Percentiles rank a stretch among this genome's conserved stretches.
phyloP scores from a whole-genome alignment of 2,329 filamentous ascomycete species.

The Mariannaea sp. region DNA sequence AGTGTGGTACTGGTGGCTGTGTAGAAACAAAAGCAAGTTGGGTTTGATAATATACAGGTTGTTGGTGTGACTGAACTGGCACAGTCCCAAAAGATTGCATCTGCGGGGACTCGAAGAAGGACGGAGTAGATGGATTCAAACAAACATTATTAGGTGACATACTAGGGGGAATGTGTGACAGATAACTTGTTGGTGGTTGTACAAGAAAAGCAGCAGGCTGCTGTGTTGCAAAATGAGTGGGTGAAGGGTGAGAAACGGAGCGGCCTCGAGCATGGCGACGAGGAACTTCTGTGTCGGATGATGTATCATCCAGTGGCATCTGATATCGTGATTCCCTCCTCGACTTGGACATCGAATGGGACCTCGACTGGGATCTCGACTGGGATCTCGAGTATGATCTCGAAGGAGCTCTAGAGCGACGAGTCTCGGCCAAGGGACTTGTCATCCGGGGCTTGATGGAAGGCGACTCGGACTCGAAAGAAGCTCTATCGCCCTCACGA shows the following conservation, averaged over 20 bases:
- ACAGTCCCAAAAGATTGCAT: conserved; percentile 17
- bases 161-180: conserved; percentile 23
- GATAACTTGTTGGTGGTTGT: conserved; percentile 28
- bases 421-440: no score
- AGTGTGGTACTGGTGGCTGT: conserved; percentile 22
- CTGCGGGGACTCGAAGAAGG: conserved; percentile 23
- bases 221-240: conserved; percentile 6
- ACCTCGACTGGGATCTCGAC: neutral
- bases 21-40: conserved; percentile 26
- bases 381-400: neutral
- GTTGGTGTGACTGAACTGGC: conserved; percentile 26
- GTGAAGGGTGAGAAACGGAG: conserved; percentile 20
- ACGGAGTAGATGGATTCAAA: conserved; percentile 22
- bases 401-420: neutral
- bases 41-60: conserved; percentile 30
- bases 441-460: conserved; percentile 12
- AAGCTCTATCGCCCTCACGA: conserved; percentile 5
- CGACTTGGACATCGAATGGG: neutral
- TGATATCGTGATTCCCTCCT: neutral
- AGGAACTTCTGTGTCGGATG: neutral
- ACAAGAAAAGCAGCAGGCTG: conserved; percentile 24
- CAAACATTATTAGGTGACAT: conserved; percentile 23
- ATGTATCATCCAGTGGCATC: neutral
- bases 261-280: neutral
- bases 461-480: conserved; percentile 10